Percentiles rank a stretch among this genome's conserved stretches.
Evolutionary conservation across 768 basidiomycete species (phyloP).

Genomic region (Pulveroboletus sp.): DNA sequence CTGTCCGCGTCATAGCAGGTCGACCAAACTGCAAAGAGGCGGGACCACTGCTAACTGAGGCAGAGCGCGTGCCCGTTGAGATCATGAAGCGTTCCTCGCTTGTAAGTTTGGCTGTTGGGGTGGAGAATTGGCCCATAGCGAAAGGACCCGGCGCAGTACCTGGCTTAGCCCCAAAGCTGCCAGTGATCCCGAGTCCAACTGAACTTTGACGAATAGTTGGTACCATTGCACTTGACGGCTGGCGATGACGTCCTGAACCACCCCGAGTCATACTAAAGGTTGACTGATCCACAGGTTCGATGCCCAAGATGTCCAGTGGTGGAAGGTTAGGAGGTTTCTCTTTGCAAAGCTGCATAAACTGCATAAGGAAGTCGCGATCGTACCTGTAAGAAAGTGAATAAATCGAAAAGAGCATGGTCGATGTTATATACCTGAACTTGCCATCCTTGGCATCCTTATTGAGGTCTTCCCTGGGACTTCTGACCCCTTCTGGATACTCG

Average conservation of each 20-base stretch:
- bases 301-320: constrained; percentile 84
- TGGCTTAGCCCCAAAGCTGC: constrained; percentile 30
- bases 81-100: constrained; percentile 65
- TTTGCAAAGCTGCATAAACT: constrained; percentile 92
- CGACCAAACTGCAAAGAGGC: constrained; percentile 47
- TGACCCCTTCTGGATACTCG: constrained; percentile 77
- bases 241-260: constrained; percentile 59
- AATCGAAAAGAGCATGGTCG: neutral
- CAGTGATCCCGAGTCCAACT: constrained; percentile 41
- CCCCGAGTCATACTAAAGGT: constrained; percentile 51
- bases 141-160: constrained; percentile 28
- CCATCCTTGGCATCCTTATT: constrained; percentile 81
- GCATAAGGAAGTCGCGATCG: constrained; percentile 94
- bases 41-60: constrained; percentile 51
- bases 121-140: constrained; percentile 68
- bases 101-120: constrained; percentile 50
- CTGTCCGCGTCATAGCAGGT: constrained; percentile 64
- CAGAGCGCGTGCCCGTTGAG: constrained; percentile 43
- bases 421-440: constrained; percentile 69
- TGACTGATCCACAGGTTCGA: constrained; percentile 68
- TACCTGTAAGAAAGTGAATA: constrained; percentile 52
- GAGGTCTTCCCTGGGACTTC: constrained; percentile 78
- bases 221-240: constrained; percentile 30
- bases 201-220: constrained; percentile 45
- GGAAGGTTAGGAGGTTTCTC: constrained; percentile 92